Percentiles rank a stretch among this genome's conserved stretches.
Conservation (phyloP, 306 rosid species). For the Potentilla sterilis region DNA sequence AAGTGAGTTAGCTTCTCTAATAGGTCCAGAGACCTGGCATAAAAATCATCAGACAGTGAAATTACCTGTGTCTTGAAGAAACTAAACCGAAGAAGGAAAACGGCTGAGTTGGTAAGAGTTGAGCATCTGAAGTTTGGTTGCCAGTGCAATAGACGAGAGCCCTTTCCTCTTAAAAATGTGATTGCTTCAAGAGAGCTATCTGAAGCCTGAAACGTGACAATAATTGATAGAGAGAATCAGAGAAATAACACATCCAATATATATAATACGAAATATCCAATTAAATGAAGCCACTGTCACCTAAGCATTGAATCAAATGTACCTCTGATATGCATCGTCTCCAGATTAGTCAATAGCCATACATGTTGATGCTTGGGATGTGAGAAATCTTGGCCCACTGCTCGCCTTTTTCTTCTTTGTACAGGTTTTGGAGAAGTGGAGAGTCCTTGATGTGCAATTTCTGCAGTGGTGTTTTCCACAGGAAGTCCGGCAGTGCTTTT, state of each 20-base stretch:
- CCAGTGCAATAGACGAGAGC: too few species aligned
- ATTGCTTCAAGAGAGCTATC: neutral
- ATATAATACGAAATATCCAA: neutral
- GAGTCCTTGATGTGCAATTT: too few species aligned
- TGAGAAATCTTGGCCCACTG: slow-evolving; percentile 5
- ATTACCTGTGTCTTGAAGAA: neutral
- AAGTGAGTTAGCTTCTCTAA: neutral
- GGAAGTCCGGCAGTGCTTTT: slow-evolving; percentile 17
- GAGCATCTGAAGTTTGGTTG: neutral
- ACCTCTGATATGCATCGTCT: too few species aligned
- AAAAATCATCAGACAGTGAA: neutral
- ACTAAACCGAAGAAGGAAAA: neutral
- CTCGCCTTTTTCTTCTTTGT: neutral
- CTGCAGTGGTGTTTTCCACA: slow-evolving; percentile 3
- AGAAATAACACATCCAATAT: neutral
- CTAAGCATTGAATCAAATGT: too few species aligned
- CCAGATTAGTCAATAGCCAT: too few species aligned
- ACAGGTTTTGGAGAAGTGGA: too few species aligned
- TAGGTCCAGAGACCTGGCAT: neutral
- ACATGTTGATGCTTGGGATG: neutral
- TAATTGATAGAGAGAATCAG: too few species aligned
- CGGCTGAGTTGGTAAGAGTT: neutral
- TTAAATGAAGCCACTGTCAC: neutral
- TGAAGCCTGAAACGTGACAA: neutral
- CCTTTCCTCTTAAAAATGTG: neutral